Conservation (phyloP, 805 yeast species). For the Saccharomycopsis olivae region DNA sequence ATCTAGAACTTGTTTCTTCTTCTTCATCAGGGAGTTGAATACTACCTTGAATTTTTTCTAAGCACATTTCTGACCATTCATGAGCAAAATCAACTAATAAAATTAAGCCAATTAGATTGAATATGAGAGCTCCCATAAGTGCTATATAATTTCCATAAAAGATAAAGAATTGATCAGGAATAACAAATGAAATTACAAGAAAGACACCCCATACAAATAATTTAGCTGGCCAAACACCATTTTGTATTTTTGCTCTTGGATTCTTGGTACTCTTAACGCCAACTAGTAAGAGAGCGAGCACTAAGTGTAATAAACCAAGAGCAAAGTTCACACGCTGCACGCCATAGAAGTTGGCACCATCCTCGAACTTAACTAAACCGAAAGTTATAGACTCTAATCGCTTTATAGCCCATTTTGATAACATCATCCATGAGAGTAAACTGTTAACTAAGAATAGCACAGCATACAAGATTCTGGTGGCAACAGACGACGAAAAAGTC, state of each 20-base stretch:
- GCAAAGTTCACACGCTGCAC: constrained; percentile 92
- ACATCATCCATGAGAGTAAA: constrained; percentile 82
- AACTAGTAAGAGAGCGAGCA: constrained; percentile 54
- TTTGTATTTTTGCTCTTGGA: constrained; percentile 75
- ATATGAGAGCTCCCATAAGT: constrained; percentile 70
- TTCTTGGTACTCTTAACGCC: constrained; percentile 71
- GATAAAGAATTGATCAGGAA: constrained; percentile 81
- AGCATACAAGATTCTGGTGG: constrained; percentile 85
- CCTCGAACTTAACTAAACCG: constrained; percentile 55
- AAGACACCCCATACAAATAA: constrained; percentile 47
- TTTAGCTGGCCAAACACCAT: constrained; percentile 86
- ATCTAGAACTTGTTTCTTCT: constrained; percentile 24
- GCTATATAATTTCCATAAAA: constrained; percentile 89
- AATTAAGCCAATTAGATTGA: constrained; percentile 82
- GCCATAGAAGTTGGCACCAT: constrained; percentile 76
- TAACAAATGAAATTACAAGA: constrained; percentile 52
- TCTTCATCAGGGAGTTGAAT: constrained; percentile 26
- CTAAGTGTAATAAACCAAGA: constrained; percentile 65
- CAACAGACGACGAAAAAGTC: constrained; percentile 57
- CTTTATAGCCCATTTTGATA: constrained; percentile 67
- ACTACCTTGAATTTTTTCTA: constrained; percentile 66
- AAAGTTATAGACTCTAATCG: constrained; percentile 63
- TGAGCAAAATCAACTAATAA: constrained; percentile 94
- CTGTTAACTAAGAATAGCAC: constrained; percentile 66
- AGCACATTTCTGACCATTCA: constrained; percentile 95